phyloP scores from a whole-genome alignment of 768 basidiomycete species.

The Baorangia bicolor region DNA sequence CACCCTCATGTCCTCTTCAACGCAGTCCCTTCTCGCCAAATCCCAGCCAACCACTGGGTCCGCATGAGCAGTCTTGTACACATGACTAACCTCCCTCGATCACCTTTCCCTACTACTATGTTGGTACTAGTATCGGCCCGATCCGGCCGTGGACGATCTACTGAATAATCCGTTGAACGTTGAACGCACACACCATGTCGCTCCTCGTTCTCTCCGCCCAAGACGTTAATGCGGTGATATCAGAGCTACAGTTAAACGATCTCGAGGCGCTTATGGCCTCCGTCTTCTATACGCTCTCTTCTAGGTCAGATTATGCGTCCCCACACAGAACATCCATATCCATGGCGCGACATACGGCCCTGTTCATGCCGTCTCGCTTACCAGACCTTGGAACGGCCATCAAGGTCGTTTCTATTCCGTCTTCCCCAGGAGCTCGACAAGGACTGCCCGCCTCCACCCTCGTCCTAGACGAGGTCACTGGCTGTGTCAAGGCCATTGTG shows the following conservation, averaged over 20 bases:
- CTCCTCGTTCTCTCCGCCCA: slow-evolving; percentile 60
- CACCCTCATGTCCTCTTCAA: too few relatives aligned
- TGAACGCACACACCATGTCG: slow-evolving; percentile 29
- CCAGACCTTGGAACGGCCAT: slow-evolving; percentile 54
- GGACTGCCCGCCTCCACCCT: slow-evolving; percentile 80
- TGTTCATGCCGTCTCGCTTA: slow-evolving; percentile 85
- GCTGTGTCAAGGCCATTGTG: slow-evolving; percentile 68
- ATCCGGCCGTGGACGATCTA: not conserved
- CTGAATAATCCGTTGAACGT: not conserved
- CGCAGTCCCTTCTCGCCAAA: too few relatives aligned
- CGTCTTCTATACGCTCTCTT: slow-evolving; percentile 53
- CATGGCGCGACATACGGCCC: slow-evolving; percentile 52
- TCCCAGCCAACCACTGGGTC: too few relatives aligned
- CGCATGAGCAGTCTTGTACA: too few relatives aligned
- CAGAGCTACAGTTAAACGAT: slow-evolving; percentile 43
- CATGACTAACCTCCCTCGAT: too few relatives aligned
- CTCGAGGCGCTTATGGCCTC: slow-evolving; percentile 57
- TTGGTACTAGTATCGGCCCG: not conserved
- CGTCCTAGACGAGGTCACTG: slow-evolving; percentile 69
- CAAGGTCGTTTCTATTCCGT: slow-evolving; percentile 82
- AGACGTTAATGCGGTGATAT: slow-evolving; percentile 54
- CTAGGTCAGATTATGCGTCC: slow-evolving; percentile 19
- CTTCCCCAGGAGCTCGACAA: slow-evolving; percentile 34
- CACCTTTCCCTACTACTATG: too few relatives aligned
- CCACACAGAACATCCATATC: slow-evolving; percentile 64